These are phyloP conservation scores for Coemansia sp. DNA, from an alignment of 192 early-diverging fungal species.

Conservation along the genomic window DNA sequence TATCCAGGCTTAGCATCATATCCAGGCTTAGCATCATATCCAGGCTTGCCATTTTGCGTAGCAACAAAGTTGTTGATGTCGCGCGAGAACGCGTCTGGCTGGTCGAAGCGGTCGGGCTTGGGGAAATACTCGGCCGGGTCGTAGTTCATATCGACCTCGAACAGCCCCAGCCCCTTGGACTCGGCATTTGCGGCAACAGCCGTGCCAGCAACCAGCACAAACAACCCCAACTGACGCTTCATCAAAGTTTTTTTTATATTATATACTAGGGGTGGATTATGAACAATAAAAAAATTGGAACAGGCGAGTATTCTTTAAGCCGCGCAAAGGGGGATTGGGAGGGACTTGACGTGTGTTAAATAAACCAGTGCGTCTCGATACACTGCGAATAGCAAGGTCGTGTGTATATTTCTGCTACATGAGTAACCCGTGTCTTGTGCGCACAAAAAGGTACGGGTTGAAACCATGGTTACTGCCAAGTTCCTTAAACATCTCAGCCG, in stretches of 20 bases:
- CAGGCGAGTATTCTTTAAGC: no score
- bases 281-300: background rate
- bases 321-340: no score
- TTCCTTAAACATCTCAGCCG: no score
- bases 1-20: background rate
- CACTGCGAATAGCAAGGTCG: no score
- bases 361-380: no score
- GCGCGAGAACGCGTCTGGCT: slow-evolving; percentile 28
- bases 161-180: background rate
- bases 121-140: slow-evolving; percentile 17
- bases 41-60: slow-evolving; percentile 13
- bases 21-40: background rate
- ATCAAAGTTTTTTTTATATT: background rate
- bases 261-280: no score
- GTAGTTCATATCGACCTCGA: slow-evolving; percentile 21
- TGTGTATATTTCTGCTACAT: no score
- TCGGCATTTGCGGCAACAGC: background rate
- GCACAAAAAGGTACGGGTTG: no score
- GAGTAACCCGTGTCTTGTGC: no score
- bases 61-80: slow-evolving; percentile 29
- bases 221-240: background rate
- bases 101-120: slow-evolving; percentile 30
- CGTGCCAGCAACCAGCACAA: background rate
- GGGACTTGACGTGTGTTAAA: no score
- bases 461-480: no score